Evolutionary conservation across 192 early-diverging fungal genomes (phyloP), one percentile per base, ranked within the genome.

Genomic region (Coemansia sp.): DNA sequence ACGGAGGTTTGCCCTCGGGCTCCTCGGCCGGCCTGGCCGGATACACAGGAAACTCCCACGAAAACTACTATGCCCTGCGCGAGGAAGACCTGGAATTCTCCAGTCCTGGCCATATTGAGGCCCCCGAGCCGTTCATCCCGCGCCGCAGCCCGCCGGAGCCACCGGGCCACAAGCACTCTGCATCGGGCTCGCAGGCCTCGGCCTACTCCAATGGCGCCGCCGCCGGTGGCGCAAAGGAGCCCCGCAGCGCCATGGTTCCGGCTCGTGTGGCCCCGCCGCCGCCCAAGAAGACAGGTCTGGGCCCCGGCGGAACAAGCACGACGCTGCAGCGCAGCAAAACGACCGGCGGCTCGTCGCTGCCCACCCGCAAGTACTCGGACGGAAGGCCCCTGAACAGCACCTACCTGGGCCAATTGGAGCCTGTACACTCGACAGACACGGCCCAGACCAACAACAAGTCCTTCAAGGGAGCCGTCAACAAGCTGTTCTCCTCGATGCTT

Each of bases 401-500:
- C 20, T 76, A 76, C 27, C 55, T 76, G 33, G 72, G 72, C 11
- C 65, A 69, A 61, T 66, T 76, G 15, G 72, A 76, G 66, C 72
- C 72, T 17, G 48, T 76, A 28, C 72, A 76, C 53, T 43, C 46
- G 17, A n/a, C n/a, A n/a, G 67, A 64, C 35, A 18, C 52, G 2
- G 54, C 44, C 45, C 65, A 60, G 46, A 58, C 25, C 58, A 69
- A 68, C 57, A 69, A 68, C 57, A 76, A 76, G 57, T 65, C 72
- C 30, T 76, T 76, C 66, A 76, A 69, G 48, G 72, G 72, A 43
- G 62, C 67, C 13, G 61, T 76, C 36, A 76, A 76, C 72, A 76
- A 76, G 58, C 66, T 76, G 14, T 64, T 76, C 15, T 69, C 65
- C 35, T 76, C 72, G 24, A 69, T 76, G 72, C 64, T 74, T 58